Evolutionary conservation across 192 early-diverging fungal species (phyloP), one percentile per base, ranked within the genome.

Genomic region (Coemansia sp.): DNA sequence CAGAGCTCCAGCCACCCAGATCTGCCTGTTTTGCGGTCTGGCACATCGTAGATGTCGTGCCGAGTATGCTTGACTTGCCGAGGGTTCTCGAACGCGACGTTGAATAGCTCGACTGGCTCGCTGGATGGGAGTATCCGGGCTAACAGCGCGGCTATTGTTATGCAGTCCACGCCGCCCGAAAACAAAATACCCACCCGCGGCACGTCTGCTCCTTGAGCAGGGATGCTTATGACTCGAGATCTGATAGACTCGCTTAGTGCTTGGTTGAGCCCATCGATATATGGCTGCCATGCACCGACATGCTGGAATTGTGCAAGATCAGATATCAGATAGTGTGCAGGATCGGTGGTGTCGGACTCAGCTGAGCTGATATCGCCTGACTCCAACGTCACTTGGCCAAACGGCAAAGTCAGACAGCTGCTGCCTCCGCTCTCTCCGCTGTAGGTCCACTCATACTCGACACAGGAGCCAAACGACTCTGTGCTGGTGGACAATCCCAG

Each of bases 31-130:
- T 85, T 65, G n/a, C 95, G 88, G 67, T 96, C 95, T 2, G 95
- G 95, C 2, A 94, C 94, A 68, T 87, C 84, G 68, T 39, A 84
- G 47, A 19, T 73, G 11, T 35, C 49, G 12, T 61, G 47, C 25
- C 37, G 39, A 10, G 65, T 59, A 0, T 32, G 19, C 27, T 62
- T 73, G 37, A 65, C 53, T 27, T 57, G 84, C 5, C 95, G 84
- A 9, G 95, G 94, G 65, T 97, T 98, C 56, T 97, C 95, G 70
- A 98, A 98, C 19, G 93, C 91, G 20, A 98, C 95, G 83, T 98
- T 98, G 40, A 98, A 78, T 17, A 98, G 79, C 68, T 98, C 95
- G 43, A 96, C 95, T 0, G 93, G 86, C 68, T 94, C 93, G 2
- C 82, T 71, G 0, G 65, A 40, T 2, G 94, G 91, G 15, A 97